phyloP scores from a whole-genome alignment of 2,329 filamentous ascomycete species.

The Scytalidium sp. region DNA sequence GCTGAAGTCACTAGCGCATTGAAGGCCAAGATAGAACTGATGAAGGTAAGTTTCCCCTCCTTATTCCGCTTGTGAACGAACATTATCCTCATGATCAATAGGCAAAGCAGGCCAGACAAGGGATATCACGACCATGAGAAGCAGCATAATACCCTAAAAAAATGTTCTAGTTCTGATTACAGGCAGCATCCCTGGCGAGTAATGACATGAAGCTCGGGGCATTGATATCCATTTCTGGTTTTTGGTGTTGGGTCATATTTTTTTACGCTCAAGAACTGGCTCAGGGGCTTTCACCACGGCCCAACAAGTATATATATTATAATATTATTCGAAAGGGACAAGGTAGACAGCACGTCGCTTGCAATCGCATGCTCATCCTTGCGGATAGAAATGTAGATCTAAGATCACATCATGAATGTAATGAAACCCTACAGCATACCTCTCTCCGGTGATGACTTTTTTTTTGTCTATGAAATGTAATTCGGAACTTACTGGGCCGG shows the following conservation, averaged over 20 bases:
- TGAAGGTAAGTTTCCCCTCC: conserved; percentile 63
- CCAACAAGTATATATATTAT: background rate
- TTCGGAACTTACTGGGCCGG: too few relatives aligned
- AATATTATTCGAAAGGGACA: background rate
- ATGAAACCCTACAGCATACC: too few relatives aligned
- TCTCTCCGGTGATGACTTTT: too few relatives aligned
- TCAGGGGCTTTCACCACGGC: background rate
- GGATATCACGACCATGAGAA: conserved; percentile 41
- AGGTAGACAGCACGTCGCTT: too few relatives aligned
- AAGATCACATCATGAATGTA: too few relatives aligned
- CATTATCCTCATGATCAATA: background rate
- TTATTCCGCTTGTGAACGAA: conserved; percentile 6
- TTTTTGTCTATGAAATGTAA: too few relatives aligned
- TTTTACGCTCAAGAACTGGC: background rate
- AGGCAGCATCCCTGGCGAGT: background rate
- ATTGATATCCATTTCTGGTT: background rate
- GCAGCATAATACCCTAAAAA: background rate
- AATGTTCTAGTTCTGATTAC: background rate
- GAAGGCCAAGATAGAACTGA: conserved; percentile 96
- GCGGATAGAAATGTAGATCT: too few relatives aligned
- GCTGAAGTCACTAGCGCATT: conserved; percentile 97
- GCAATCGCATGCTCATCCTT: too few relatives aligned
- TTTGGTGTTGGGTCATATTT: background rate
- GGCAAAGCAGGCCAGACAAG: conserved; percentile 44
- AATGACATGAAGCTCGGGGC: background rate